Percentiles rank a stretch among this genome's conserved stretches.
Evolutionary conservation across 169 alveolate species (phyloP).

Genomic region (Babesia divergens): DNA sequence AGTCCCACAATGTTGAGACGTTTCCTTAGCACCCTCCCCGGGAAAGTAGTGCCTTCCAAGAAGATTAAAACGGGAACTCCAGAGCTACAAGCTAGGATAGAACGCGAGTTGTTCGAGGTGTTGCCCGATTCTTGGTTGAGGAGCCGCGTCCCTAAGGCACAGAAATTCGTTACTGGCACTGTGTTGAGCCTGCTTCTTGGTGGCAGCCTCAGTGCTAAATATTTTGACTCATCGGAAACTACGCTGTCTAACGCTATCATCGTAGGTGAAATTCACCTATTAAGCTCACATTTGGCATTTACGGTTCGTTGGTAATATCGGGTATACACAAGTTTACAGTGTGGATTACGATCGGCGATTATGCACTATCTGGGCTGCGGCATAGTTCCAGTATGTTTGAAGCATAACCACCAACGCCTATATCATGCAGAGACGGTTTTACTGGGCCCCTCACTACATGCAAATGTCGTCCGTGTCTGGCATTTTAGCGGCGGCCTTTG

Average conservation of each 20-base stretch:
- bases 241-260: constrained; percentile 37
- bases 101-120: constrained; percentile 3
- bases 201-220: constrained; percentile 22
- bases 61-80: constrained; percentile 7
- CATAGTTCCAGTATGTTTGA: constrained; percentile 43
- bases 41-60: constrained; percentile 6
- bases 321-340: constrained; percentile 4
- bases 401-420: neutral
- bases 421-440: constrained; percentile 35
- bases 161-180: constrained; percentile 27
- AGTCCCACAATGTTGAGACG: constrained; percentile 12
- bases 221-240: neutral
- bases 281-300: constrained; percentile 54
- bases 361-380: constrained; percentile 63
- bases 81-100: constrained; percentile 7
- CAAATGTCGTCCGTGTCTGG: constrained; percentile 57
- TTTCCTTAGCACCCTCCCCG: constrained; percentile 2
- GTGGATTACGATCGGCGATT: constrained; percentile 52
- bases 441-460: constrained; percentile 63
- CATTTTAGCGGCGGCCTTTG: constrained; percentile 58
- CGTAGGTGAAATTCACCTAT: constrained; percentile 51
- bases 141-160: constrained; percentile 11
- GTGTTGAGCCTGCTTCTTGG: constrained; percentile 17
- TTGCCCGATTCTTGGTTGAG: constrained; percentile 41
- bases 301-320: constrained; percentile 21